A percentile compares a stretch with the other conserved stretches of the same genome.
These are phyloP conservation scores for Litchi chinensis DNA, from an alignment of 345 rosid genomes.

Conservation along the genomic window DNA sequence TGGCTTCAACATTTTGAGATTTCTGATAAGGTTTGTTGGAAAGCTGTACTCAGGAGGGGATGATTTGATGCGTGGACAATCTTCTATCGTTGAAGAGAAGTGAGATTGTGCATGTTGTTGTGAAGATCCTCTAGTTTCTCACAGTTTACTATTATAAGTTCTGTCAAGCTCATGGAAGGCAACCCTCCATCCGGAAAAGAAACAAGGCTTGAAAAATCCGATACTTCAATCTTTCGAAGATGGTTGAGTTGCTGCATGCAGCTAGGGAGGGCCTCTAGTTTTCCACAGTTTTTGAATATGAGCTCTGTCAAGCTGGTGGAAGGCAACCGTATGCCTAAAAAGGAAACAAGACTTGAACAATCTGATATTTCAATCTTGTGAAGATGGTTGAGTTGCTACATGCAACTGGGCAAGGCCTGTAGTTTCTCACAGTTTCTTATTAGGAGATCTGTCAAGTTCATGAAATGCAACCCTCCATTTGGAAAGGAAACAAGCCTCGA, in stretches of 20 bases:
- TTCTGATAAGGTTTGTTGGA: not conserved
- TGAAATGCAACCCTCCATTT: not conserved
- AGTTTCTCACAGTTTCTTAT: not conserved
- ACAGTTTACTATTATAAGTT: not conserved
- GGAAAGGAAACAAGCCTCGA: not conserved
- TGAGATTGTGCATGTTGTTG: not conserved
- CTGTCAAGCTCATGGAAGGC: too few relatives aligned
- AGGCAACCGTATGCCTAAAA: constrained; percentile 11
- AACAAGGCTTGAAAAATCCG: too few relatives aligned
- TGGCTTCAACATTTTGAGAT: too few relatives aligned
- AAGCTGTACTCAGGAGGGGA: too few relatives aligned
- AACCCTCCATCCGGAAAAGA: too few relatives aligned
- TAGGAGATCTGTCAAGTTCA: not conserved
- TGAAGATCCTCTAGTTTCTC: not conserved
- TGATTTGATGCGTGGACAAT: not conserved
- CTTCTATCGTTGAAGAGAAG: constrained; percentile 1
- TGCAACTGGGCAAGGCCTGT: not conserved
- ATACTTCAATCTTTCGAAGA: too few relatives aligned
- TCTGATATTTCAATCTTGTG: not conserved
- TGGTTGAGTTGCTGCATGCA: too few relatives aligned
- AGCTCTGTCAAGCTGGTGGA: not conserved
- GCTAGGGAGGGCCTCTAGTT: too few relatives aligned
- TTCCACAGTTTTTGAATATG: not conserved
- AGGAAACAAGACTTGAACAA: not conserved
- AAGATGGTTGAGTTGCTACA: constrained; percentile 13